These are phyloP conservation scores for Kockovaella imperatae DNA, from an alignment of 768 basidiomycete species.

Conservation along the genomic window DNA sequence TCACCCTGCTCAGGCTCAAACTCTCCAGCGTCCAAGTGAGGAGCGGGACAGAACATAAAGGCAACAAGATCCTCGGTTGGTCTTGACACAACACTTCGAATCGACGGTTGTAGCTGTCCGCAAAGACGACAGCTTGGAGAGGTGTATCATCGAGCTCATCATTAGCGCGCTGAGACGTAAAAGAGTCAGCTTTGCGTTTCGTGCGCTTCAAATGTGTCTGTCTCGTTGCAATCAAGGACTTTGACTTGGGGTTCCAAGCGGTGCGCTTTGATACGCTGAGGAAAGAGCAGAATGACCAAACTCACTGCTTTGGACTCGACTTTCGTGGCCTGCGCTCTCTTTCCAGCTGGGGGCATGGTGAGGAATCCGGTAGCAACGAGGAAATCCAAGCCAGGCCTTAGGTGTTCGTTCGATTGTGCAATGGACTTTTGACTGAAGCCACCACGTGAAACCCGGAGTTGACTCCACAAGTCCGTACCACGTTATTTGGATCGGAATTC, in stretches of 20 bases:
- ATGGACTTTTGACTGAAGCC: no score
- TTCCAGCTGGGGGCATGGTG: no score
- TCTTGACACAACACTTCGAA: conserved; percentile 82
- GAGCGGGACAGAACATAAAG: conserved; percentile 85
- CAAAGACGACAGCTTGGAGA: conserved; percentile 87
- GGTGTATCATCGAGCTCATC: conserved; percentile 57
- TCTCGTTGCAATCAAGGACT: no score
- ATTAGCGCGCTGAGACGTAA: conserved; percentile 1
- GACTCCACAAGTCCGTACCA: no score
- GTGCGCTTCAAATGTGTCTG: no score
- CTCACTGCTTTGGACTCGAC: conserved; percentile 22
- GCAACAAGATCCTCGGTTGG: conserved; percentile 82
- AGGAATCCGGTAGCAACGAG: no score
- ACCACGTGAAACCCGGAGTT: no score
- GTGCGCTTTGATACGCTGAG: not conserved
- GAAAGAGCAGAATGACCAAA: not conserved
- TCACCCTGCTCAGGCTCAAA: conserved; percentile 86
- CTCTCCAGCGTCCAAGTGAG: conserved; percentile 96
- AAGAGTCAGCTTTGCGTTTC: not conserved
- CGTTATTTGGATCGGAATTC: no score
- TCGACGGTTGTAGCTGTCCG: conserved; percentile 90
- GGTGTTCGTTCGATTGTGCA: no score
- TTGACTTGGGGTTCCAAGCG: no score
- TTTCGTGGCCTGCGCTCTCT: conserved; percentile 18
- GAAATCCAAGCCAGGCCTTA: no score